Evolutionary conservation across 2,329 filamentous ascomycete species (phyloP).

Genomic region (Hypoxylon sp.): DNA sequence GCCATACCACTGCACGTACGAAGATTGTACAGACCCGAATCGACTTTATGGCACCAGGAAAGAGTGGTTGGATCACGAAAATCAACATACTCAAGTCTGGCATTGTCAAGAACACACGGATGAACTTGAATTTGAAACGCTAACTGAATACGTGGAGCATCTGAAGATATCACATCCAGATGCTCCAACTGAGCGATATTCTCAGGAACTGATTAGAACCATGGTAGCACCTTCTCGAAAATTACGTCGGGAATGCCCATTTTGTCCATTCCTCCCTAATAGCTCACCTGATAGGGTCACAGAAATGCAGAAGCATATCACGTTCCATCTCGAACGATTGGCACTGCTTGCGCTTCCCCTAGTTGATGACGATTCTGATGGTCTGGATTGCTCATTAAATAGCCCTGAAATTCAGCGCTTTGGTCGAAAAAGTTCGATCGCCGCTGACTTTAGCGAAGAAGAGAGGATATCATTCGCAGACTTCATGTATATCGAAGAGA

Average conservation of each 20-base stretch:
- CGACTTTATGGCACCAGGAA: conserved; percentile 27
- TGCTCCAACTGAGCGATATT: neutral
- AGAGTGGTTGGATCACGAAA: conserved; percentile 40
- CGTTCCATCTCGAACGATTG: conserved; percentile 1
- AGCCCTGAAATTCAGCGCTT: neutral
- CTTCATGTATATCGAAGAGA: neutral
- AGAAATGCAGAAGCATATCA: conserved; percentile 5
- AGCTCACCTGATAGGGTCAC: no score
- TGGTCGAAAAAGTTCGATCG: neutral
- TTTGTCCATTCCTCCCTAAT: neutral
- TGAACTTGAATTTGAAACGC: conserved; percentile 28
- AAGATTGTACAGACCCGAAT: conserved; percentile 32
- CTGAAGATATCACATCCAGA: neutral
- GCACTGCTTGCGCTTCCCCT: neutral
- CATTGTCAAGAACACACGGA: conserved; percentile 23
- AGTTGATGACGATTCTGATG: neutral
- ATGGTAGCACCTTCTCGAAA: neutral
- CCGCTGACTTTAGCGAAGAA: neutral
- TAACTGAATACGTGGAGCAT: conserved; percentile 21
- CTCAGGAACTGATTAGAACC: neutral
- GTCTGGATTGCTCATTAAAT: no score
- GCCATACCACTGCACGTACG: conserved; percentile 39
- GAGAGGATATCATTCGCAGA: neutral
- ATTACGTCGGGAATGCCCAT: neutral
- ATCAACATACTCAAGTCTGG: conserved; percentile 33